These are phyloP conservation scores for Cetraspora pellucida DNA, from an alignment of 192 early-diverging fungal genomes.

Conservation along the genomic window DNA sequence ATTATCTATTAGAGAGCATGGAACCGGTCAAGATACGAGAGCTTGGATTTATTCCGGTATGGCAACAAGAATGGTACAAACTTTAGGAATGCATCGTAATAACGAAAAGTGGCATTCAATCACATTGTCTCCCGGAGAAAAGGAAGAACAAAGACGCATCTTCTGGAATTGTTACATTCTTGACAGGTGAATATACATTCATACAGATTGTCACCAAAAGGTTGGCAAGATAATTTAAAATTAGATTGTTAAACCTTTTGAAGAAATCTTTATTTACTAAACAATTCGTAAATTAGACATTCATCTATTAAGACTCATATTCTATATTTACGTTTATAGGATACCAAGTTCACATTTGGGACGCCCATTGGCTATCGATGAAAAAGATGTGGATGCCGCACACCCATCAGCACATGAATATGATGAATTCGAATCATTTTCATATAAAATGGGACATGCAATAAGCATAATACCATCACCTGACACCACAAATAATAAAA, in stretches of 20 bases:
- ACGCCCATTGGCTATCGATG: slow-evolving; percentile 55
- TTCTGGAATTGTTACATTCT: slow-evolving; percentile 82
- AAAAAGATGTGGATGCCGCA: slow-evolving; percentile 55
- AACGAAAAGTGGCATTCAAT: slow-evolving; percentile 54
- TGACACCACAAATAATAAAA: not conserved
- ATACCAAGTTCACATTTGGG: slow-evolving; percentile 50
- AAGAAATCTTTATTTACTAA: no score
- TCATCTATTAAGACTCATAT: not conserved
- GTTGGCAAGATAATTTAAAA: not conserved
- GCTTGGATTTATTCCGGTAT: slow-evolving; percentile 72
- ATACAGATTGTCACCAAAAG: slow-evolving; percentile 37
- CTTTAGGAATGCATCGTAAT: slow-evolving; percentile 59
- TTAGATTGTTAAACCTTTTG: not conserved
- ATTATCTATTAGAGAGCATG: slow-evolving; percentile 72
- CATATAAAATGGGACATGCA: slow-evolving; percentile 32
- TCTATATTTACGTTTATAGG: not conserved
- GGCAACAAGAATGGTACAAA: slow-evolving; percentile 62
- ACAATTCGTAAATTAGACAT: no score
- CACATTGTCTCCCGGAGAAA: slow-evolving; percentile 41
- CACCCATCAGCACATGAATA: slow-evolving; percentile 45
- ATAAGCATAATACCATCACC: slow-evolving; percentile 10
- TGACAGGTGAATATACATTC: slow-evolving; percentile 57
- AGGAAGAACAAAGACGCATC: slow-evolving; percentile 62
- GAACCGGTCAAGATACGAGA: slow-evolving; percentile 62
- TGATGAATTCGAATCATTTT: slow-evolving; percentile 27